A percentile compares a stretch with the other conserved stretches of the same genome.
Evolutionary conservation across 2,329 filamentous ascomycete species (phyloP).

Genomic region (Ophiostoma ips): DNA sequence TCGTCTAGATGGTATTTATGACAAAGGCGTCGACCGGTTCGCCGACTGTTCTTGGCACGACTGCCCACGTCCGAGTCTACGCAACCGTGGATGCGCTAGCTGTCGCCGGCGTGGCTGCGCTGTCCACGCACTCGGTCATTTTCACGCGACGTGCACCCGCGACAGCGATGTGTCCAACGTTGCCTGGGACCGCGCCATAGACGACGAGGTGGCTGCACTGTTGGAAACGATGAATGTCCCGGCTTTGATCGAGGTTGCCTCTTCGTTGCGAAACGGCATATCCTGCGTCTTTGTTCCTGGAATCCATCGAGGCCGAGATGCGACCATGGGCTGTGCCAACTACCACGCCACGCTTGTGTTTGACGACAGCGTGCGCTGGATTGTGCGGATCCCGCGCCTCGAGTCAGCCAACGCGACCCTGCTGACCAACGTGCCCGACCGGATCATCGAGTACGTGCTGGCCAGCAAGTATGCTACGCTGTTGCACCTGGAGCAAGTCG

Average conservation of each 20-base stretch:
- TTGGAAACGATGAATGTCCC: not conserved
- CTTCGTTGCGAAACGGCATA: not conserved
- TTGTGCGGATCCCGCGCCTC: constrained; percentile 3
- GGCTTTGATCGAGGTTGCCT: not conserved
- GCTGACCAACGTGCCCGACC: not conserved
- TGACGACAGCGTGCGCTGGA: constrained; percentile 6
- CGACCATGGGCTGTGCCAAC: constrained; percentile 9
- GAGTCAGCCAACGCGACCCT: not conserved
- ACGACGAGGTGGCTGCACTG: not conserved
- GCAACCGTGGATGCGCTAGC: constrained; percentile 8
- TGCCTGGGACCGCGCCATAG: not conserved
- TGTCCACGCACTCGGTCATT: not conserved
- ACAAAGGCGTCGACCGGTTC: not conserved
- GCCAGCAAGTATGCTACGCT: constrained; percentile 9
- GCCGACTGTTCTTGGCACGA: not conserved
- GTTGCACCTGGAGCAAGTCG: not conserved
- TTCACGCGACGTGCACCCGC: not conserved
- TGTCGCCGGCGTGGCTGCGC: not conserved
- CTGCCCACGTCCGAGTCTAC: not conserved
- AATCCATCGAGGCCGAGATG: not conserved
- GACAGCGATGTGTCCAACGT: not conserved
- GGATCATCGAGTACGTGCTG: not conserved
- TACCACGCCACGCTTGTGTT: constrained; percentile 8
- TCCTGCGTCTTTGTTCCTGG: not conserved
- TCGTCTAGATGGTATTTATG: not conserved